Evolutionary conservation across 129 eudicot genomes (phyloP), one percentile per base, ranked within the genome.

Genomic region (Tagetes erecta): DNA sequence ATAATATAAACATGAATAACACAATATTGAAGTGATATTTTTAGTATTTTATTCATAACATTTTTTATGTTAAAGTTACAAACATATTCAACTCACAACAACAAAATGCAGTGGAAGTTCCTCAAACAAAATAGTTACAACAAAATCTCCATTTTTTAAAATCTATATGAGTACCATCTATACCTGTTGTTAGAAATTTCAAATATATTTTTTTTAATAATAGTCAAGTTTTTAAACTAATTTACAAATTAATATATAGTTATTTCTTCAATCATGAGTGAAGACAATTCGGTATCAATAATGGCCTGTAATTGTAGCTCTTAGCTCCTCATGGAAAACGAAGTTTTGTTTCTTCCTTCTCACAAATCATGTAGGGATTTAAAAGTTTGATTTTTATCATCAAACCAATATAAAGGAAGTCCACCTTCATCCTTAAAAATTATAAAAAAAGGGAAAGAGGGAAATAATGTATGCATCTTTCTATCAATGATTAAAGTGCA

Each of bases 401-500:
- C 67, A 68, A 67, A 52, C 46, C 3, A 27, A 14, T 56, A 67
- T 20, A 68, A 67, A 76, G 62, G 62, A 76, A 42, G 46, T 46
- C 49, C 52, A 57, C 74, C 41, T 10, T 63, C 71, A 27, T 63
- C n/a, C 9, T 40, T 36, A 35, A 37, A 27, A n/a, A 20, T 64
- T 64, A 56, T 42, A 11, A 14, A 36, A 65, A 10, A 33, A 42
- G 58, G 68, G 68, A 0, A 13, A 11, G 41, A 58, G 59, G 11
- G 50, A 56, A 67, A 76, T 67, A 67, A 68, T 57, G 75, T 58
- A 68, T 68, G 75, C 56, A 68, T 68, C 41, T 57, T 67, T 35
- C 70, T 75, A 68, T 67, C 68, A 46, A 66, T 49, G 0, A 47
- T 34, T 38, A 65, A 57, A 62, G 46, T 14, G 8, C 42, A 44